These are phyloP conservation scores for Leptographium radiaticola DNA, from an alignment of 2,329 filamentous ascomycete genomes.

Conservation along the genomic window DNA sequence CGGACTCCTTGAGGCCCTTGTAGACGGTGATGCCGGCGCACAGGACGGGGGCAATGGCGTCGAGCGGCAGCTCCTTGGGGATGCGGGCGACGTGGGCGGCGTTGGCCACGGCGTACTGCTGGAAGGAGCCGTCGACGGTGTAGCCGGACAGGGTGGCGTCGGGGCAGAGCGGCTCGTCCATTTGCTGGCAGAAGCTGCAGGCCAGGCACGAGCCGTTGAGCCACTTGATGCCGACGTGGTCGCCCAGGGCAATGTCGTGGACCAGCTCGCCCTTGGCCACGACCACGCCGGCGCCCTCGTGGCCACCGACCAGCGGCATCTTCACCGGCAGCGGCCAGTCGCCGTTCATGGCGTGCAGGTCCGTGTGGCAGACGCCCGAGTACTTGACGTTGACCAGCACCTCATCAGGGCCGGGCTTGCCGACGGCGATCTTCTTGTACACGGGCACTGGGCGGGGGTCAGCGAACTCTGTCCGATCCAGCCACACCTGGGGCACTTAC, in stretches of 20 bases:
- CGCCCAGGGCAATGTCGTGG: constrained; percentile 65
- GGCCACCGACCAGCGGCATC: constrained; percentile 35
- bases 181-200: constrained; percentile 71
- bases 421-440: constrained; percentile 65
- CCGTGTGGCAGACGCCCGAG: constrained; percentile 19
- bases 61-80: constrained; percentile 62
- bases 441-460: constrained; percentile 33
- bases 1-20: constrained; percentile 24
- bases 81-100: constrained; percentile 74
- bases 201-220: constrained; percentile 75
- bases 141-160: constrained; percentile 71
- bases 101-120: constrained; percentile 83
- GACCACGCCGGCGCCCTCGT: constrained; percentile 70
- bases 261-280: constrained; percentile 69
- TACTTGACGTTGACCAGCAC: constrained; percentile 20
- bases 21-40: constrained; percentile 36
- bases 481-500: constrained; percentile 26
- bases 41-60: constrained; percentile 46
- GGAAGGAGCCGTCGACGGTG: constrained; percentile 86
- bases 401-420: constrained; percentile 33
- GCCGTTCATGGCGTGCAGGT: constrained; percentile 16
- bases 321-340: constrained; percentile 16
- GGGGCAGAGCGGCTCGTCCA: constrained; percentile 73
- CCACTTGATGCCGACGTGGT: constrained; percentile 86
- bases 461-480: neutral